Evolutionary conservation across 139 green algal genomes (phyloP), one percentile per base, ranked within the genome.

Genomic region (Spirogloea muscicola): DNA sequence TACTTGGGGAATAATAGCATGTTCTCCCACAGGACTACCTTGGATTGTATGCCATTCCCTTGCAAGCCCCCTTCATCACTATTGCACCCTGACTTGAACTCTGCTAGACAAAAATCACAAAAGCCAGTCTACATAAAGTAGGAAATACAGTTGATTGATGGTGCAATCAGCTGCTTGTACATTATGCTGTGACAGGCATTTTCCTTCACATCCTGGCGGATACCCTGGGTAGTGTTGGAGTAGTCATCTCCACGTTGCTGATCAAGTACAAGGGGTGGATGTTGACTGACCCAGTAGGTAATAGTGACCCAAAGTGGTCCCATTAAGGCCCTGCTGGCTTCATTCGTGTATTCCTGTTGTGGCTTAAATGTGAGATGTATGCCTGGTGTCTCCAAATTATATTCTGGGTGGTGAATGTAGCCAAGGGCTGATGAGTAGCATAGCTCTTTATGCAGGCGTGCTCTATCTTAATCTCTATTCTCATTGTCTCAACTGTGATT

Each of bases 181-280:
- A n/a, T n/a, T n/a, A n/a, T 39, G 57, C 27, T 66, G 57, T 16
- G 9, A 34, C 74, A 82, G 79, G 76, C 37, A 83, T 85, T 21
- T 85, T 85, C 48, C 52, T 85, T 58, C 79, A 85, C 62, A 64
- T 85, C 18, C 34, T 85, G 58, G 79, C 79, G 6, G 79, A 85
- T 60, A 85, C 79, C 31, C 74, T 85, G 43, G 79, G 79, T 3
- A 84, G 74, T 42, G 59, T 85, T 16, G 75, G 75, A 3, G 79
- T 85, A n/a, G 77, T 85, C 44, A 62, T 80, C 29, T 79, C 60
- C n/a, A 65, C 75, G 1, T 64, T 84, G 57, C 52, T 79, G 21
- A 84, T 85, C 18, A 40, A 82, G 59, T 74, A 84, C 52, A 80
- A 81, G 39, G 63, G 67, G 29, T 85, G 79, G 79, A 68, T 81